These are phyloP conservation scores for Yarrowia alimentaria DNA, from an alignment of 805 yeast species.

Conservation along the genomic window DNA sequence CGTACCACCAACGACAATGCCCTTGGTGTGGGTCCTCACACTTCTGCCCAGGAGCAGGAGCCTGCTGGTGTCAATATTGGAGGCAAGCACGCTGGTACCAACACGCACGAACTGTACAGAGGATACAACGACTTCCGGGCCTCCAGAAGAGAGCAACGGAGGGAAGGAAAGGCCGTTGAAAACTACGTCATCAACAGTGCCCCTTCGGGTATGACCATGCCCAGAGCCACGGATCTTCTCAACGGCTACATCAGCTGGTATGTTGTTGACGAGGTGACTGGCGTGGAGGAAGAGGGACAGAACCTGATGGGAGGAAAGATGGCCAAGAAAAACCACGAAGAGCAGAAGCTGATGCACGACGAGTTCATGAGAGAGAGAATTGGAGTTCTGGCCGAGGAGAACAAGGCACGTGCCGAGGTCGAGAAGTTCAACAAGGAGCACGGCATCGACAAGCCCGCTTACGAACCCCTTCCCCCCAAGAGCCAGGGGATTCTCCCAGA, in stretches of 20 bases:
- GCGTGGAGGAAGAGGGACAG: constrained; percentile 14
- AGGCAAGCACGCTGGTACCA: not conserved
- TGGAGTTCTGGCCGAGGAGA: constrained; percentile 9
- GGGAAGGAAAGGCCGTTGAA: not conserved
- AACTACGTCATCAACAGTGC: constrained; percentile 25
- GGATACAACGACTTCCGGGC: constrained; percentile 3
- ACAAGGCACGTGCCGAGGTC: constrained; percentile 8
- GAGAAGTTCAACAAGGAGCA: constrained; percentile 19
- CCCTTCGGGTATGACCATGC: constrained; percentile 18
- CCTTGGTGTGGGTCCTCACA: not conserved
- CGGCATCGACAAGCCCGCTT: constrained; percentile 3
- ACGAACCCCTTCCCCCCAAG: constrained; percentile 12
- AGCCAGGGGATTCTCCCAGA: constrained; percentile 10
- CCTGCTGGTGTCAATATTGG: constrained; percentile 23
- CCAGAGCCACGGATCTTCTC: constrained; percentile 15
- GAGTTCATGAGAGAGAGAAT: constrained; percentile 17
- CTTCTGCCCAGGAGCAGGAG: not conserved
- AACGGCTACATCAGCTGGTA: constrained; percentile 19
- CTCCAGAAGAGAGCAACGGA: not conserved
- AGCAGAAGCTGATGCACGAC: constrained; percentile 22
- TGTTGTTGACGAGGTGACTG: constrained; percentile 15
- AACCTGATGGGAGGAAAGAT: constrained; percentile 3
- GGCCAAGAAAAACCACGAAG: not conserved
- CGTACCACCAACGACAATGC: not conserved
- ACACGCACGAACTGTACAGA: not conserved